Evolutionary conservation across 2,329 filamentous ascomycete genomes (phyloP).

Genomic region (Aspergillus sclerotialis): DNA sequence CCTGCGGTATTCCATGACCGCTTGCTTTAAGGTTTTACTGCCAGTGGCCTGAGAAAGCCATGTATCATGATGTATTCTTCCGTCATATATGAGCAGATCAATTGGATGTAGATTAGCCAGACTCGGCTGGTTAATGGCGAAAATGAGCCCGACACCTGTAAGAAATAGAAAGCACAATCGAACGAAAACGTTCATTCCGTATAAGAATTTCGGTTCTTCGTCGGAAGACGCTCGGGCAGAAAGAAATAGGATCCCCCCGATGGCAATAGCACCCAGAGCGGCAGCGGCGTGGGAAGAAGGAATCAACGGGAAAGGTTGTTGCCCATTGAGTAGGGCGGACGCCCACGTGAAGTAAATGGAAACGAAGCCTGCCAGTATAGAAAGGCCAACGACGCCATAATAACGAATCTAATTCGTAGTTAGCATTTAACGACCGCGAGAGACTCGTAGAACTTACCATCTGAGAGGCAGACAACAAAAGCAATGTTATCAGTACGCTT

Average conservation of each 20-base stretch:
- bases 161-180: slow-evolving; percentile 35
- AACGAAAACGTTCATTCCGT: slow-evolving; percentile 22
- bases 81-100: slow-evolving; percentile 47
- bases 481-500: slow-evolving; percentile 24
- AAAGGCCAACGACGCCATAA: slow-evolving; percentile 32
- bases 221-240: slow-evolving; percentile 17
- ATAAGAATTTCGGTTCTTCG: slow-evolving; percentile 22
- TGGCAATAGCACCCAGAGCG: slow-evolving; percentile 24
- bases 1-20: slow-evolving; percentile 44
- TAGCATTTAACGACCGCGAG: slow-evolving; percentile 2
- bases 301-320: slow-evolving; percentile 26
- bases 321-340: slow-evolving; percentile 24
- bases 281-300: slow-evolving; percentile 19
- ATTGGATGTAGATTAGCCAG: slow-evolving; percentile 47
- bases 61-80: slow-evolving; percentile 39
- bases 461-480: slow-evolving; percentile 31
- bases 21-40: slow-evolving; percentile 43
- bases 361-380: slow-evolving; percentile 31
- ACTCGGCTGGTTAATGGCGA: slow-evolving; percentile 35
- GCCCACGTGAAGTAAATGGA: slow-evolving; percentile 25
- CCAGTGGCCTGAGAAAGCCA: slow-evolving; percentile 43
- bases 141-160: slow-evolving; percentile 34
- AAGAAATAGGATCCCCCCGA: slow-evolving; percentile 22
- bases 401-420: slow-evolving; percentile 32
- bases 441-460: slow-evolving; percentile 28